phyloP scores from a whole-genome alignment of 768 basidiomycete species.

The Termitomyces sp. region DNA sequence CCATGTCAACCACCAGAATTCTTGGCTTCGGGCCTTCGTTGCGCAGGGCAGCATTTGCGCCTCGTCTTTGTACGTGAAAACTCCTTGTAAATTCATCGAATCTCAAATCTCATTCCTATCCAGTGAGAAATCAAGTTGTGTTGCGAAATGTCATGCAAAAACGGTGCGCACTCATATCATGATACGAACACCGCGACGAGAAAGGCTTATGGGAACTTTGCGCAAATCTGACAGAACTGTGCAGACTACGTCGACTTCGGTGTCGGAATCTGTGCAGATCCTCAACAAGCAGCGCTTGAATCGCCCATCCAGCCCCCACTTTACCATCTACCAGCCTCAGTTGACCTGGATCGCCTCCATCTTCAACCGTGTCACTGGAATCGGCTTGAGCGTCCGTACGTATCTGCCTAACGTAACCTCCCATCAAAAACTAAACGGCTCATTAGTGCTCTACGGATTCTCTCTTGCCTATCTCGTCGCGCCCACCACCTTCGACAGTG shows the following conservation, averaged over 20 bases:
- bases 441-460: constrained; percentile 80
- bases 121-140: constrained; percentile 40
- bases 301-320: constrained; percentile 92
- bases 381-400: constrained; percentile 72
- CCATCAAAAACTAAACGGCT: not conserved
- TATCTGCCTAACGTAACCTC: constrained; percentile 16
- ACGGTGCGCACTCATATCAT: constrained; percentile 32
- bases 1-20: constrained; percentile 45
- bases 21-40: constrained; percentile 57
- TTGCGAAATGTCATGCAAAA: constrained; percentile 35
- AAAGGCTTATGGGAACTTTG: not conserved
- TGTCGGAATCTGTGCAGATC: constrained; percentile 54
- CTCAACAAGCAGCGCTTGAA: constrained; percentile 84
- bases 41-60: constrained; percentile 43
- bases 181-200: not conserved
- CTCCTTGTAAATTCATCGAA: not conserved
- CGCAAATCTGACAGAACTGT: constrained; percentile 22
- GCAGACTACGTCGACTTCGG: constrained; percentile 63
- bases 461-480: constrained; percentile 83
- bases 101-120: not conserved
- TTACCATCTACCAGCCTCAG: constrained; percentile 96
- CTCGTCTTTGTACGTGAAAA: constrained; percentile 29
- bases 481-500: constrained; percentile 77
- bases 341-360: constrained; percentile 89
- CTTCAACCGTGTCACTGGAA: constrained; percentile 83